Percentiles rank a stretch among this genome's conserved stretches.
Conservation (phyloP, 305 asterid genomes). For the Solanum chacoense region DNA sequence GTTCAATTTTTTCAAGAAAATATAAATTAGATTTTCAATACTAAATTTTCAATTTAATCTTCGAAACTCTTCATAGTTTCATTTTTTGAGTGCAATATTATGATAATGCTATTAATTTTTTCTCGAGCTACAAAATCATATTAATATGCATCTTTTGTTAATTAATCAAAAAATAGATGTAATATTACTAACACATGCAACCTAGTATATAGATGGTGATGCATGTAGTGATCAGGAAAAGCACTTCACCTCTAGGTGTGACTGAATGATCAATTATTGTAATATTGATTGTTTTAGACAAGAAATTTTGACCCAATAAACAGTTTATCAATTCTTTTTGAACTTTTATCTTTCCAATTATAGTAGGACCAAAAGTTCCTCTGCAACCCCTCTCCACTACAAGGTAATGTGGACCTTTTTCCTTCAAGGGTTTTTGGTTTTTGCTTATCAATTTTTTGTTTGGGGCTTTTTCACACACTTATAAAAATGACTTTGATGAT, state of each 20-base stretch:
- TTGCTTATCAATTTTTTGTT: background rate
- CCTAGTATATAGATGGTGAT: background rate
- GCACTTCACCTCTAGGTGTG: background rate
- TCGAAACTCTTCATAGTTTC: background rate
- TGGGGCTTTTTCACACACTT: background rate
- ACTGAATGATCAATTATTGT: background rate
- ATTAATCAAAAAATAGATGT: background rate
- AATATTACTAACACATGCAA: background rate
- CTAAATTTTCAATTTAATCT: background rate
- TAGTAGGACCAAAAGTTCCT: background rate
- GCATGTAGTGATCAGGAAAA: background rate
- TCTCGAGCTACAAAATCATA: background rate
- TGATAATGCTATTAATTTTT: background rate
- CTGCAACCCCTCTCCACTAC: background rate
- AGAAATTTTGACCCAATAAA: background rate
- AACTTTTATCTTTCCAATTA: background rate
- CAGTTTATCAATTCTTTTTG: background rate
- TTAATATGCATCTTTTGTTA: background rate
- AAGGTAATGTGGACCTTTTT: background rate
- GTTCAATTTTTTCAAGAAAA: background rate
- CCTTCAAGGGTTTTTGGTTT: background rate
- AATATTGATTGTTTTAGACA: background rate
- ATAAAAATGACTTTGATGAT: background rate
- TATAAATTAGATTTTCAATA: background rate
- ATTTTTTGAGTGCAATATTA: too few relatives aligned